Conservation (phyloP, 495 filamentous ascomycete species). For the Penicillium mononematosum region DNA sequence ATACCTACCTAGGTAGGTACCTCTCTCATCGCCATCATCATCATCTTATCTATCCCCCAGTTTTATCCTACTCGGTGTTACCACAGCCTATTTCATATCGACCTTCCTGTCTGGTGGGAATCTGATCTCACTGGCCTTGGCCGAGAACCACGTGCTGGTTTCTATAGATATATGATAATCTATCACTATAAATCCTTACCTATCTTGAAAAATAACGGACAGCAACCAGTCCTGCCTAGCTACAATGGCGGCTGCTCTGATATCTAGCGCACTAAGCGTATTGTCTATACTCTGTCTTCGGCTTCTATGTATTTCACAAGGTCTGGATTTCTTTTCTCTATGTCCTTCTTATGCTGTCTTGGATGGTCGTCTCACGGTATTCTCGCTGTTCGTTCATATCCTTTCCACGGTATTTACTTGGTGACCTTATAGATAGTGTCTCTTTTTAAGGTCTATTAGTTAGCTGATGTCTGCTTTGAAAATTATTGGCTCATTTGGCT, state of each 20-base stretch:
- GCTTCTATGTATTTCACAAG: background rate
- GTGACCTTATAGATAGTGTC: background rate
- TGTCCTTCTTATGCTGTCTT: background rate
- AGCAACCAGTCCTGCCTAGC: background rate
- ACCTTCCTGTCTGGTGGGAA: background rate
- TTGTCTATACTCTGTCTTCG: background rate
- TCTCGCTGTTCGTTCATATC: background rate
- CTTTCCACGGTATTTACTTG: background rate
- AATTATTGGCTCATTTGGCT: background rate
- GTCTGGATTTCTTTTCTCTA: background rate
- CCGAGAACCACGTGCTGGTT: background rate
- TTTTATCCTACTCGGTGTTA: background rate
- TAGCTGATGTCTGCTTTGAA: too few species aligned
- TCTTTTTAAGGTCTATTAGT: background rate
- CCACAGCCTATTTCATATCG: background rate
- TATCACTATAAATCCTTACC: background rate
- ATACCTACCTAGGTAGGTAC: background rate
- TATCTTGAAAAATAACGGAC: background rate
- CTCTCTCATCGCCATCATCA: background rate
- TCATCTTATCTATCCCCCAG: background rate
- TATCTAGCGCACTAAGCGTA: background rate
- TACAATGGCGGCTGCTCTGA: background rate
- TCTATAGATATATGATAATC: background rate
- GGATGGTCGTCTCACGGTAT: background rate
- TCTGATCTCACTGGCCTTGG: background rate